Percentiles rank a stretch among this genome's conserved stretches.
Conservation (phyloP, 441 rosid genomes). For the Corymbia citriodora region DNA sequence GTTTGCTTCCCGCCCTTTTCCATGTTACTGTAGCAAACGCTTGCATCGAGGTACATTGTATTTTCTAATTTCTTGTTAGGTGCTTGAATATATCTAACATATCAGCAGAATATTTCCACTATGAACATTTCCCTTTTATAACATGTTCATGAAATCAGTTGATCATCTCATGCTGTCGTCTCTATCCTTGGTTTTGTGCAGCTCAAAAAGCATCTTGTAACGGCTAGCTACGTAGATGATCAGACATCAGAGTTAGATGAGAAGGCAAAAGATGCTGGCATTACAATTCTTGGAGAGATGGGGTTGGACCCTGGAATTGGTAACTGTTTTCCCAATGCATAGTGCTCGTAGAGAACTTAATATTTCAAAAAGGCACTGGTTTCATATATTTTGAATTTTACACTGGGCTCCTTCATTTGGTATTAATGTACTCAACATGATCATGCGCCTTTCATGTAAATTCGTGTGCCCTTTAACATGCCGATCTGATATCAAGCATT, state of each 20-base stretch:
- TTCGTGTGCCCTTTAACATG: background rate
- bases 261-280: constrained; percentile 68
- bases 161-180: background rate
- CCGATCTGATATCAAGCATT: background rate
- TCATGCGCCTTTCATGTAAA: background rate
- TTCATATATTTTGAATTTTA: background rate
- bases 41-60: constrained; percentile 62
- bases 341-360: background rate
- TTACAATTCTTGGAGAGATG: constrained; percentile 91
- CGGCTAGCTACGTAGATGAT: constrained; percentile 92
- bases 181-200: constrained; percentile 21
- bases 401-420: background rate
- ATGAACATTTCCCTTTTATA: background rate
- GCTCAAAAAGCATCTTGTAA: constrained; percentile 86
- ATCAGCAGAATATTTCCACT: background rate
- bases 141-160: background rate
- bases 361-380: background rate
- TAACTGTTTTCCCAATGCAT: constrained; percentile 9
- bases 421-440: background rate
- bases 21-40: constrained; percentile 62
- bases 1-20: constrained; percentile 80
- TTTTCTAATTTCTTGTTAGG: constrained; percentile 1
- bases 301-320: constrained; percentile 98
- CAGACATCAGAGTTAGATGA: constrained; percentile 56
- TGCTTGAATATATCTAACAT: background rate